A percentile compares a stretch with the other conserved stretches of the same genome.
Conservation (phyloP, 1,139 yeast species). For the Blastobotrys ciferrii region DNA sequence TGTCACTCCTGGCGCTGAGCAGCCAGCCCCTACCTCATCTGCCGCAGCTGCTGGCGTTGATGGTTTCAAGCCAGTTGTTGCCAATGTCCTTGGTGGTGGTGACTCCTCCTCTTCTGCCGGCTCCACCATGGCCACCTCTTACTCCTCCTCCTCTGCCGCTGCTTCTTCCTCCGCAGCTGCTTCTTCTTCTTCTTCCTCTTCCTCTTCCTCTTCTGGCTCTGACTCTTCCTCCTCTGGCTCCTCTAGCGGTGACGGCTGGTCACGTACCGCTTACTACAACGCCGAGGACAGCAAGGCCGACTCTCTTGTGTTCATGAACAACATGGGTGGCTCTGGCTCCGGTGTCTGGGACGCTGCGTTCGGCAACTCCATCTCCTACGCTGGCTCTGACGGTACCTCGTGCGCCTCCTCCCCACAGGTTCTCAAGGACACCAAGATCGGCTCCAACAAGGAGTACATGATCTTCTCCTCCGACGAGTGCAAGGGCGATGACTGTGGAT, state of each 20-base stretch:
- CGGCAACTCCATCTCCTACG: constrained; percentile 85
- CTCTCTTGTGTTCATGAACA: constrained; percentile 81
- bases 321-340: constrained; percentile 69
- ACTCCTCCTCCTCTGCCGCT: constrained; percentile 22
- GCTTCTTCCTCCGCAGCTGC: constrained; percentile 24
- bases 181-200: constrained; percentile 24
- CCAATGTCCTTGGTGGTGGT: constrained; percentile 26
- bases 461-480: constrained; percentile 74
- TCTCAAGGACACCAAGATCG: constrained; percentile 60
- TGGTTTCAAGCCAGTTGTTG: constrained; percentile 17
- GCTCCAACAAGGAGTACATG: constrained; percentile 71
- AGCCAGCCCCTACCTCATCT: constrained; percentile 27
- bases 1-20: constrained; percentile 55
- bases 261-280: constrained; percentile 69
- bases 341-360: constrained; percentile 82
- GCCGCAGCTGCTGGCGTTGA: constrained; percentile 18
- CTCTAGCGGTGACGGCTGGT: constrained; percentile 50
- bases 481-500: constrained; percentile 70
- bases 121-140: constrained; percentile 22
- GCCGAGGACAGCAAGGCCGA: constrained; percentile 54
- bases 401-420: constrained; percentile 62
- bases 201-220: constrained; percentile 29
- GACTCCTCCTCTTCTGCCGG: constrained; percentile 26
- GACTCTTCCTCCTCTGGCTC: constrained; percentile 28
- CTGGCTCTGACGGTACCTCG: constrained; percentile 67